Evolutionary conservation across 2,329 filamentous ascomycete genomes (phyloP).

Genomic region (Rhexocercosporidium sp.): DNA sequence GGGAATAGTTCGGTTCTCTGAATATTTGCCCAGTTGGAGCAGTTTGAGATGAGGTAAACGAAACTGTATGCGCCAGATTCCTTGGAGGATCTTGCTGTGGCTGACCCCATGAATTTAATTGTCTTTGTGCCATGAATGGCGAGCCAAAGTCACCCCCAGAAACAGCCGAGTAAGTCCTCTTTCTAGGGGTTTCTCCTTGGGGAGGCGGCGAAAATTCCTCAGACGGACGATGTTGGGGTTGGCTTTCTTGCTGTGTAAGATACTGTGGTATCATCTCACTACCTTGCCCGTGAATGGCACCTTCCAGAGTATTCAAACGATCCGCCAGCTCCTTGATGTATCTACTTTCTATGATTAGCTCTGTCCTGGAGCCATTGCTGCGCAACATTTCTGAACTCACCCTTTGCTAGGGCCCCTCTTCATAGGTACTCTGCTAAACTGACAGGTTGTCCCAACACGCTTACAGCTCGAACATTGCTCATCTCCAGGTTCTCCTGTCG

Average conservation of each 20-base stretch:
- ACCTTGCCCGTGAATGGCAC: slow-evolving; percentile 64
- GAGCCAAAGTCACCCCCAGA: slow-evolving; percentile 52
- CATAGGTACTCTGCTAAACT: slow-evolving; percentile 87
- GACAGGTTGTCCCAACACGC: slow-evolving; percentile 75
- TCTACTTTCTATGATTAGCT: slow-evolving; percentile 46
- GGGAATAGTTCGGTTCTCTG: slow-evolving; percentile 40
- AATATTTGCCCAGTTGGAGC: slow-evolving; percentile 27
- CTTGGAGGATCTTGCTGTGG: slow-evolving; percentile 31
- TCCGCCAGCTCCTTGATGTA: slow-evolving; percentile 94
- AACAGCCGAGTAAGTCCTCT: slow-evolving; percentile 54
- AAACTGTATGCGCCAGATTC: slow-evolving; percentile 27
- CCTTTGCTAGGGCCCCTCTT: slow-evolving; percentile 91
- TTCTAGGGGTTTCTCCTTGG: slow-evolving; percentile 48
- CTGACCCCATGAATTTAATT: slow-evolving; percentile 31
- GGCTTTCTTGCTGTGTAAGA: slow-evolving; percentile 45
- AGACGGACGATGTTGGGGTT: slow-evolving; percentile 48
- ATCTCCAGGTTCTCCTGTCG: slow-evolving; percentile 73
- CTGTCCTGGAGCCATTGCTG: neutral
- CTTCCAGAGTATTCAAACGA: slow-evolving; percentile 81
- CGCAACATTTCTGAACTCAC: slow-evolving; percentile 48
- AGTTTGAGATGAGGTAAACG: slow-evolving; percentile 27
- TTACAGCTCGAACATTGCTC: slow-evolving; percentile 83
- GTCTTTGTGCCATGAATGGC: slow-evolving; percentile 45
- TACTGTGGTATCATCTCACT: slow-evolving; percentile 50
- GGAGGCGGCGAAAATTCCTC: slow-evolving; percentile 60